A percentile compares a stretch with the other conserved stretches of the same genome.
phyloP scores from a whole-genome alignment of 1,284 basidiomycete genomes.

The Ganoderma multipileum region DNA sequence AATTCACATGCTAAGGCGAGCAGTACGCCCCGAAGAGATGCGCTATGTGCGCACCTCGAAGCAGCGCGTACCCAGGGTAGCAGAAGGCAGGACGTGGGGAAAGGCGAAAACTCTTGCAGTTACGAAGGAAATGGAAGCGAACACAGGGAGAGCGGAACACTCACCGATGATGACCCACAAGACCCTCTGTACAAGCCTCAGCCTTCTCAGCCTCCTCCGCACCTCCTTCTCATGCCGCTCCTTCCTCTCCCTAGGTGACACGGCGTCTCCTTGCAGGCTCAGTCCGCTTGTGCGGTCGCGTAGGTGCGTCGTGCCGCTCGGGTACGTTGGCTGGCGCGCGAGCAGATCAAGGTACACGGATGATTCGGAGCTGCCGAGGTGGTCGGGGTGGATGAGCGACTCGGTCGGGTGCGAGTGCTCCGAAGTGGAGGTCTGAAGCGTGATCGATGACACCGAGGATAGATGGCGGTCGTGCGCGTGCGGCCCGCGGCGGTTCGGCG shows the following conservation, averaged over 20 bases:
- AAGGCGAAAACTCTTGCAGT: not conserved
- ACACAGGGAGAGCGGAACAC: slow-evolving; percentile 26
- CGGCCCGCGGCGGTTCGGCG: slow-evolving; percentile 17
- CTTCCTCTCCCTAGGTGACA: slow-evolving; percentile 49
- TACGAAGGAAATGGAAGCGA: not conserved
- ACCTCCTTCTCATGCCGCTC: slow-evolving; percentile 43
- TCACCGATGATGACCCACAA: slow-evolving; percentile 59
- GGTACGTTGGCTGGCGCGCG: slow-evolving; percentile 52
- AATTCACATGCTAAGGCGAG: not conserved
- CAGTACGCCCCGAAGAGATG: not conserved
- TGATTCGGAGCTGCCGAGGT: slow-evolving; percentile 40
- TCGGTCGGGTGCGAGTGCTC: slow-evolving; percentile 58
- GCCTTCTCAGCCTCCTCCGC: slow-evolving; percentile 49
- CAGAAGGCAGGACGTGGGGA: not conserved
- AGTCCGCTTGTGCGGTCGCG: slow-evolving; percentile 30
- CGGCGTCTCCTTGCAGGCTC: slow-evolving; percentile 50
- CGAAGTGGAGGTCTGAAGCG: slow-evolving; percentile 54
- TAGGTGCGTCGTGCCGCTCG: slow-evolving; percentile 39
- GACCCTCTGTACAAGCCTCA: slow-evolving; percentile 45
- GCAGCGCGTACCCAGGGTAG: not conserved
- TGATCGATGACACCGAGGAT: slow-evolving; percentile 56
- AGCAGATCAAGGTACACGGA: slow-evolving; percentile 55
- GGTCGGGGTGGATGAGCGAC: slow-evolving; percentile 48
- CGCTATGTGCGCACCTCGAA: not conserved
- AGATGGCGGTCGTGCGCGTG: slow-evolving; percentile 43